These are phyloP conservation scores for Mortierella sp. DNA, from an alignment of 371 early-diverging fungal species.

Conservation along the genomic window DNA sequence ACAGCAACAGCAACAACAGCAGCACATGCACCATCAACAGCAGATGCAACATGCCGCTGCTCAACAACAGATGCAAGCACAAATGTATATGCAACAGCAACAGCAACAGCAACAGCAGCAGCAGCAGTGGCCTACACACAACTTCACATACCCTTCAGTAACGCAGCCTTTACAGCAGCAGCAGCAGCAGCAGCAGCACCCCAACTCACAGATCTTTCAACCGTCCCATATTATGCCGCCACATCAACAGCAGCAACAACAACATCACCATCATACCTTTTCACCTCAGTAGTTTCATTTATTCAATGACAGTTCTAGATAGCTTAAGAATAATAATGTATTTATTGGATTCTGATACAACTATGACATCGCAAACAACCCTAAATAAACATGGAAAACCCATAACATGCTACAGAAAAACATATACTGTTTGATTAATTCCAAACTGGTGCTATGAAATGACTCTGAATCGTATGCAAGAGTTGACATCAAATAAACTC, in stretches of 20 bases:
- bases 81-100: constrained; percentile 16
- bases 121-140: constrained; percentile 20
- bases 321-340: not conserved
- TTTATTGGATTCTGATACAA: not conserved
- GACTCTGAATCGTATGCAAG: too few species aligned
- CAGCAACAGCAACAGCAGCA: constrained; percentile 22
- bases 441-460: too few species aligned
- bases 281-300: not conserved
- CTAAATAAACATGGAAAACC: too few species aligned
- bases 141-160: not conserved
- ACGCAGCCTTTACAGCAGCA: constrained; percentile 12
- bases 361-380: too few species aligned
- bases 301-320: not conserved
- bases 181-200: too few species aligned
- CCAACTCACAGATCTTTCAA: constrained; percentile 6
- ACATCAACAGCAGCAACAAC: constrained; percentile 14
- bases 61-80: constrained; percentile 11
- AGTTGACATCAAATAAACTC: too few species aligned
- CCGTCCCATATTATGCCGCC: constrained; percentile 14
- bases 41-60: constrained; percentile 9
- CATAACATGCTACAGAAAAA: too few species aligned
- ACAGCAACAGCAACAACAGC: constrained; percentile 11
- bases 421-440: too few species aligned
- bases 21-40: constrained; percentile 24
- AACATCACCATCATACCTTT: constrained; percentile 9